Base-by-base conservation (phyloP, 306 rosid genomes). In the Astragalus glycyphyllos region DNA sequence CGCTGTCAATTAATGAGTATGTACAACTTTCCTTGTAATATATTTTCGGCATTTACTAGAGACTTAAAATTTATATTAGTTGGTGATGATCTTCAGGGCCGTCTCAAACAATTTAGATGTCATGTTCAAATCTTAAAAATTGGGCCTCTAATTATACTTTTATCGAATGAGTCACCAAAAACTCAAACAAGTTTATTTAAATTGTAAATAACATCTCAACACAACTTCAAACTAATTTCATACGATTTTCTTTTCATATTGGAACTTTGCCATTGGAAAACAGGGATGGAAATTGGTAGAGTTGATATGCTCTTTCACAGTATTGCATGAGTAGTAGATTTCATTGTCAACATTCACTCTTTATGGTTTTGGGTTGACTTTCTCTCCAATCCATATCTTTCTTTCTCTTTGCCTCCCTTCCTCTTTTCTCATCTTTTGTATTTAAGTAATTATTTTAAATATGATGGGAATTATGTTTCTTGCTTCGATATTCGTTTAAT, bases 1-100 rank as follows among this genome's bases (percentile, higher is more conserved):
- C 62, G 0, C 60, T 7, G 45, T 57, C 86, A 74, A 71, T 57
- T 71, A 91, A 77, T 17, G 81, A 78, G 97, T 90, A 90, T 76
- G 86, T 79, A 54, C 64, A 65, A 65, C 80, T 70, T 75, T 16
- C 82, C 79, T 82, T 83, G 37, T 49, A 55, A 6, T 84, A 68
- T 58, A 48, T 64, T 80, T 82, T 70, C 58, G 29, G 79, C 59
- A 20, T 67, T 72, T 66, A 14, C 37, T 74, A 44, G 66, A 59
- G 78, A 74, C 69, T 75, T 41, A 40, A 81, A 60, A 68, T 11
- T 38, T 75, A 69, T 80, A 72, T 77, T 69, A 77, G 79, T 75
- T 31, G 54, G 45, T 47, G 59, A 68, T 58, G 48, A 77, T 20
- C 23, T 20, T 20, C 23, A 20, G 23, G 23, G 1, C 23, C 23